Percentiles rank a stretch among this genome's conserved stretches.
Evolutionary conservation across 805 yeast species (phyloP).

Genomic region (Sugiyamaella qingdaonensis): DNA sequence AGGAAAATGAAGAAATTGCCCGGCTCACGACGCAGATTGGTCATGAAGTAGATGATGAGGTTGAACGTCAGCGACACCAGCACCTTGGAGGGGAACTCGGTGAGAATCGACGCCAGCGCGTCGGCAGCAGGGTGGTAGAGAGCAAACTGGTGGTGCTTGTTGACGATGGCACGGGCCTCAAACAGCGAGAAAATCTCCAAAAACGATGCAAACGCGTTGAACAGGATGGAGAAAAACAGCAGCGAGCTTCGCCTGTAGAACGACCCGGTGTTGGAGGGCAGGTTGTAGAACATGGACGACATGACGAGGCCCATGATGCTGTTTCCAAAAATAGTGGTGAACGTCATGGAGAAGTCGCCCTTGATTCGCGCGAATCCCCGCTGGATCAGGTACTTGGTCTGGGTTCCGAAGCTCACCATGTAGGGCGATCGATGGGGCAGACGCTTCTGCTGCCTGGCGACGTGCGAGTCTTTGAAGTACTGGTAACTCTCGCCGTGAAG

Average conservation of each 20-base stretch:
- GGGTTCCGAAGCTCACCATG: conserved; percentile 41
- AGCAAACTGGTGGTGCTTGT: conserved; percentile 55
- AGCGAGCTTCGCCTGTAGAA: conserved; percentile 58
- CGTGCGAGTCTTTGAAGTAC: conserved; percentile 30
- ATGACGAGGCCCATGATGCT: conserved; percentile 49
- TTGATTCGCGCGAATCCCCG: conserved; percentile 51
- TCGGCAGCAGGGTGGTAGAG: conserved; percentile 61
- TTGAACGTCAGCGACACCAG: conserved; percentile 44
- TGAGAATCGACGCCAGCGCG: conserved; percentile 56
- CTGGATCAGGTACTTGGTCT: conserved; percentile 43
- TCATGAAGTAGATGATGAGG: conserved; percentile 50
- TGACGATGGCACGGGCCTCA: conserved; percentile 51
- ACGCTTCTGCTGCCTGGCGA: conserved; percentile 29
- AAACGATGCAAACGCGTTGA: conserved; percentile 43
- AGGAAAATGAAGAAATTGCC: conserved; percentile 53
- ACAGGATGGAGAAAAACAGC: conserved; percentile 52
- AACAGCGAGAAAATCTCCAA: conserved; percentile 42
- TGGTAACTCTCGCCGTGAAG: conserved; percentile 24
- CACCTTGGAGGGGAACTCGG: conserved; percentile 53
- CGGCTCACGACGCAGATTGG: conserved; percentile 47
- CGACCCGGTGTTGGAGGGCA: conserved; percentile 47
- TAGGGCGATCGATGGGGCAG: conserved; percentile 37
- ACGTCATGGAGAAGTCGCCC: conserved; percentile 49
- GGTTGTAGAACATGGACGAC: conserved; percentile 53
- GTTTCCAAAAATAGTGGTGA: conserved; percentile 43